Evolutionary conservation across 352 stramenopile species (phyloP).

Genomic region (Phytophthora colocasiae): DNA sequence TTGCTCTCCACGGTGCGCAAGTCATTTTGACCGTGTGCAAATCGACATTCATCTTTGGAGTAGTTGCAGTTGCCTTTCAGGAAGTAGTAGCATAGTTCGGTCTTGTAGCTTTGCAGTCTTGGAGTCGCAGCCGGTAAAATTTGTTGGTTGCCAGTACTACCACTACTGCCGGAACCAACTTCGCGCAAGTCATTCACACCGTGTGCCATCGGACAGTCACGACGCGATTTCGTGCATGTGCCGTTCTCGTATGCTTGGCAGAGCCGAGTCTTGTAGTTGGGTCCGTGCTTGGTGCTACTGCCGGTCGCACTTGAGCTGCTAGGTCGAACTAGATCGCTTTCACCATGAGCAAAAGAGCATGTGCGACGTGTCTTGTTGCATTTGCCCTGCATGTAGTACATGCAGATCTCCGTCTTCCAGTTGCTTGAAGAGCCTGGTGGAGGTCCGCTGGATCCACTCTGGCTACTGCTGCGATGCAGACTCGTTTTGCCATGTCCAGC

Average conservation of each 20-base stretch:
- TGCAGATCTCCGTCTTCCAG: conserved; percentile 91
- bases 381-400: conserved; percentile 91
- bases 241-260: conserved; percentile 83
- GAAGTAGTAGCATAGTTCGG: conserved; percentile 90
- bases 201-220: conserved; percentile 81
- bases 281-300: conserved; percentile 36
- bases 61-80: conserved; percentile 91
- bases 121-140: conserved; percentile 58
- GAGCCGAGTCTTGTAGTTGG: conserved; percentile 80
- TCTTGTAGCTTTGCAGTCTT: conserved; percentile 90
- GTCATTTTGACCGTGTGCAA: conserved; percentile 84
- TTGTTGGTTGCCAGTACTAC: conserved; percentile 28
- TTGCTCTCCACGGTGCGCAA: conserved; percentile 87
- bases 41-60: conserved; percentile 88
- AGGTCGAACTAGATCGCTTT: conserved; percentile 74
- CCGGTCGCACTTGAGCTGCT: conserved; percentile 21
- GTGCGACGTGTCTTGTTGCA: conserved; percentile 90
- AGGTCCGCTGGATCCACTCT: conserved; percentile 30
- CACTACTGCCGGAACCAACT: conserved; percentile 20
- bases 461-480: conserved; percentile 44
- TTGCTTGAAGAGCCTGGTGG: conserved; percentile 54
- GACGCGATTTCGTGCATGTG: conserved; percentile 73
- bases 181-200: conserved; percentile 82
- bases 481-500: conserved; percentile 35
- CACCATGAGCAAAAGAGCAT: conserved; percentile 88